Evolutionary conservation across 257 asterid species (phyloP), one percentile per base, ranked within the genome.

Genomic region (Schizonepeta tenuifolia): DNA sequence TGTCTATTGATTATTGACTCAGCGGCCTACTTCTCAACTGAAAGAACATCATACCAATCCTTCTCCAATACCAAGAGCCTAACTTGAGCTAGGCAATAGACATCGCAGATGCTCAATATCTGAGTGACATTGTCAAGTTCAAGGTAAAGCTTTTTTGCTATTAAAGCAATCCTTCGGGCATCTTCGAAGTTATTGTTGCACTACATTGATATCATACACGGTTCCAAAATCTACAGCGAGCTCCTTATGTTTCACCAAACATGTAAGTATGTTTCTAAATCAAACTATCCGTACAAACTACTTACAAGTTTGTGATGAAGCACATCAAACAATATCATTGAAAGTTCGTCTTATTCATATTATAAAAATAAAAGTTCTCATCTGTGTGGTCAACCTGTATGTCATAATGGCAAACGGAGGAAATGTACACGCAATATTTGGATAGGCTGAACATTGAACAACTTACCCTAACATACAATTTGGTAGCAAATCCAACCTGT

Each of bases 1-100:
- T 89, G 96, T 71, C 85, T 86, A 83, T 83, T 89, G 77, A 87
- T 46, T 18, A 78, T 78, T 70, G 31, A 57, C 65, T 67, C 82
- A 63, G 83, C 87, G 12, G 90, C 76, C 28, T 75, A 73, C 75
- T 78, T 78, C 31, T 90, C 89, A 63, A 84, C 83, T 77, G 85
- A 85, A 74, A 88, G 88, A 72, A 90, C 80, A 6, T 79, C 87
- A 66, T 88, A 90, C 86, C 87, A 90, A 75, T 90, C 95, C 54
- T 73, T 83, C 55, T 87, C 94, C 69, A 77, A 60, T 55, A 86
- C 94, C 54, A 58, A 14, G 53, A 84, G 33, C n/a, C 75, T 75
- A 24, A 67, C 83, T 59, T 81, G 74, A 47, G 89, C 80, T 14
- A 92, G 75, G 80, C 93, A 84, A 72, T 88, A 89, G 64, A 88